Evolutionary conservation across 2,329 filamentous ascomycete genomes (phyloP), one percentile per base, ranked within the genome.

Genomic region (Shiraia sp.): DNA sequence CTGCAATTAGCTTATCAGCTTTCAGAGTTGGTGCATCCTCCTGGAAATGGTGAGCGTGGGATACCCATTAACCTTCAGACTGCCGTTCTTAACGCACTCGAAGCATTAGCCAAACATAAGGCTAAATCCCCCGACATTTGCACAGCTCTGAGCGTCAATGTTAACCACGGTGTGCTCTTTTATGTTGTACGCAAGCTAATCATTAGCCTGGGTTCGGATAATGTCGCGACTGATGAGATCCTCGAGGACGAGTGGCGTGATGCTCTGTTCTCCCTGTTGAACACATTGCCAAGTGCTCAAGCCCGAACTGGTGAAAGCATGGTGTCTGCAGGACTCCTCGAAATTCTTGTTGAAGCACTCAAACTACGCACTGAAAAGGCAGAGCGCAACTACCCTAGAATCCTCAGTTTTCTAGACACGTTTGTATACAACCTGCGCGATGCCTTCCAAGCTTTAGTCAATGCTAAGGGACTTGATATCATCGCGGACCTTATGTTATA

Each of bases 101-200:
- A 96, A 65, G 88, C 89, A n/a, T 78, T 99, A 42, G 83, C 88
- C 6, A 87, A 83, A 62, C 89, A 89, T 64, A 86, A 87, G 57
- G 75, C 79, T 42, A 91, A 90, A 61, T 81, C 86, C 22, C 75
- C 83, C 24, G 93, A 99, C 65, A 86, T 99, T 16, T 85, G 90
- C 50, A 85, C 89, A 29, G 90, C 93, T n/a, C 75, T 99, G 29
- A 95, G 90, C 60, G 89, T 95, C 39, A 96, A 92, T 56, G 92
- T 97, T 26, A 97, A 95, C 59, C 95, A 99, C 59, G 95, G 93
- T 10, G 87, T 97, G 22, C 78, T 99, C 31, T 86, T 97, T 54
- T 97, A 96, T 61, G 81, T 96, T 53, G 86, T 96, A 35, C 83
- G 92, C 41, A 96, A 95, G 69, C 88, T 90, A 8, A 88, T 97